Base-by-base conservation (phyloP, 306 rosid species). In the Gastrolobium villosum region DNA sequence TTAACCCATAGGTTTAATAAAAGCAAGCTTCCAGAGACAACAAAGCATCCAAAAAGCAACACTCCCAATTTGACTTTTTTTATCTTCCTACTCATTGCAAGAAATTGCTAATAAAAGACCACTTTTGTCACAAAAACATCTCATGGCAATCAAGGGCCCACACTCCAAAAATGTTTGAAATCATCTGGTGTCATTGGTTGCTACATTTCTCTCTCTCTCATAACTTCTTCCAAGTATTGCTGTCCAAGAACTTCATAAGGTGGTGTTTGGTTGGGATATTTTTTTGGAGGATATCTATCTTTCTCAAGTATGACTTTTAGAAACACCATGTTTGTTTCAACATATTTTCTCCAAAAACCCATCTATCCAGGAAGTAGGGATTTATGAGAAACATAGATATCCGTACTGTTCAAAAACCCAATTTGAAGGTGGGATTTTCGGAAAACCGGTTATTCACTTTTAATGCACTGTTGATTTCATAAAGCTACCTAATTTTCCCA, bases 31-130 rank as follows among this genome's bases (percentile, higher is more conserved):
- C 90, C 32, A 74, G 72, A 71, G 84, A 83, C 80, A 73, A 74
- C 81, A 70, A 77, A 75, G 84, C 87, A 81, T 79, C 87, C 84
- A 79, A 77, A 83, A 84, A 82, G 86, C 70, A 49, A 82, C 62
- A 82, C 62, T 54, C 46, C 56, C 63, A 79, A 76, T 77, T 77
- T 65, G 87, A 82, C 79, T 65, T 62, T 49, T 49, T 55, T 68
- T 78, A 54, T 72, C 86, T 61, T 72, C 68, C 14, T 40, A 53
- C 54, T 81, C 65, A 45, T 77, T 56, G 53, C 78, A 63, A 34
- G 74, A 80, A 52, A 28, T 41, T 74, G 82, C 73, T 74, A 31
- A 34, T 37, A 76, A 54, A 54, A 72, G 67, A 68, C 72, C 62
- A 53, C 70, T 62, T 72, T 60, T 73, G 75, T 78, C 76, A 60